Conservation (phyloP, 2,329 filamentous ascomycete genomes). For the Nectriaceae sp. region DNA sequence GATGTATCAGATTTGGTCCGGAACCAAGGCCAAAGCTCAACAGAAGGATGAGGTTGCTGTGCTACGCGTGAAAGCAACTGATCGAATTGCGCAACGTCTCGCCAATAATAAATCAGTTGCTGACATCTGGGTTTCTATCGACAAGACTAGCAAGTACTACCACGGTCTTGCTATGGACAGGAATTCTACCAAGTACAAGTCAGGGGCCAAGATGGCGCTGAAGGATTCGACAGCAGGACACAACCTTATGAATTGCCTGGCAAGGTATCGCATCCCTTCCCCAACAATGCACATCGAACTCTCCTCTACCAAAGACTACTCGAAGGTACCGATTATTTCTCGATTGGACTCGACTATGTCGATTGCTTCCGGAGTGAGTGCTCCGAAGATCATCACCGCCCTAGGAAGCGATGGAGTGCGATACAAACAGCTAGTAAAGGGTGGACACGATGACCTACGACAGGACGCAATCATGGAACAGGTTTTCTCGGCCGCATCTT, state of each 20-base stretch:
- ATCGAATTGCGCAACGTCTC: constrained; percentile 65
- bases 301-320: constrained; percentile 73
- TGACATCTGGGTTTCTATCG: constrained; percentile 69
- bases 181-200: constrained; percentile 66
- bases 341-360: constrained; percentile 75
- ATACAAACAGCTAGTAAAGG: constrained; percentile 93
- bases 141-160: constrained; percentile 70
- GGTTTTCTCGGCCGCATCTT: constrained; percentile 94
- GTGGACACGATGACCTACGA: constrained; percentile 91
- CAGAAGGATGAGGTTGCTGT: constrained; percentile 73
- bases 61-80: constrained; percentile 74
- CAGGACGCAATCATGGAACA: constrained; percentile 99
- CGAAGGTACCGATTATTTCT: constrained; percentile 69
- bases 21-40: constrained; percentile 68
- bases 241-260: constrained; percentile 63
- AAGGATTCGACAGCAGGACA: constrained; percentile 65
- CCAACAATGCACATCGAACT: constrained; percentile 86
- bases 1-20: constrained; percentile 95
- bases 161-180: constrained; percentile 65
- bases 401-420: constrained; percentile 73
- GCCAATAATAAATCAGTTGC: constrained; percentile 51
- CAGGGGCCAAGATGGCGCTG: constrained; percentile 64
- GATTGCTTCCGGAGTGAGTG: constrained; percentile 87
- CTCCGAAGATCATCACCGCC: constrained; percentile 89
- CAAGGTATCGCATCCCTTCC: constrained; percentile 74